Base-by-base conservation (phyloP, 495 filamentous ascomycete genomes). In the Penicillium lividum region DNA sequence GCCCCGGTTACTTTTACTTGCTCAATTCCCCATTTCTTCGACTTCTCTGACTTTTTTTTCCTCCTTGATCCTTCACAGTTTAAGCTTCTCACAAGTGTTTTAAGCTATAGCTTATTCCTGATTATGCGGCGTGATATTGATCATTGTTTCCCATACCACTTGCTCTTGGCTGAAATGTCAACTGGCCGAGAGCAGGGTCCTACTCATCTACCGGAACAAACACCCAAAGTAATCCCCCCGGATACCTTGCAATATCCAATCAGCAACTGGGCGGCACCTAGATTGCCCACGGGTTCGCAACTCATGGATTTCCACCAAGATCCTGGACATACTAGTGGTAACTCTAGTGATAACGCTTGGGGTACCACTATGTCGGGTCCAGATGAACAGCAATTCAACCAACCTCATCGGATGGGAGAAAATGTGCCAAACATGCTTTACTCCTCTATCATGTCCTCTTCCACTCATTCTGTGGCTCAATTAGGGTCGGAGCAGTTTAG, bases 181-280 rank as follows among this genome's bases (percentile, higher is more conserved):
- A 66, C 62, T 58, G 64, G 61, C 58, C 69, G 22, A 22, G 22
- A 65, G 60, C 62, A 54, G 25, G 66, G 54, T 60, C 58, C 47
- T 57, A 59, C 43, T 34, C 54, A 53, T 31, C 50, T 48, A 30
- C 54, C 57, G 43, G 66, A 42, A 60, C 65, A 63, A 64, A 64
- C 68, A 60, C 60, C 62, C 15, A 25, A 58, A 58, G 55, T 50
- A 29, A 47, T 61, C 52, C 36, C 58, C 50, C 62, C 36, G 18
- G 56, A 55, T 25, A 34, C 54, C 55, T 56, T 61, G 45, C 64
- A 47, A 18, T 53, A 60, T 28, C 30, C 53, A 16, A 33, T 54
- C 40, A 58, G 60, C 9, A 61, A 62, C 51, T 72, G 70, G 71
- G 25, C 65, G 51, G 64, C 57, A 46, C 71, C 59, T 51, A 60